Evolutionary conservation across 441 rosid genomes (phyloP).

Genomic region (Rhodomyrtus psidioides): DNA sequence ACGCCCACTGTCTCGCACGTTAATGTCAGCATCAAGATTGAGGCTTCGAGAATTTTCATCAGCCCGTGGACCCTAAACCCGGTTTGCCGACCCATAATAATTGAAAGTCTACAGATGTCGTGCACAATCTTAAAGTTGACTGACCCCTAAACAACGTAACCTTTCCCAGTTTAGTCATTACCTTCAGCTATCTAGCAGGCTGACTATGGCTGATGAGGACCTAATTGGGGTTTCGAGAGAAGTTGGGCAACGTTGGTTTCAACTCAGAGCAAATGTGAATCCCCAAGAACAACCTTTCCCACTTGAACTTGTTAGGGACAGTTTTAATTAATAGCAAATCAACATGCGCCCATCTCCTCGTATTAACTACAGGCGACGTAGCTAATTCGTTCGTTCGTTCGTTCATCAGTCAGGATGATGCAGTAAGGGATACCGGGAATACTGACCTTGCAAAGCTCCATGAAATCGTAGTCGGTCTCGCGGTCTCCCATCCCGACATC

Average conservation of each 20-base stretch:
- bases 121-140: not conserved
- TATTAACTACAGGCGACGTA: not conserved
- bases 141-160: not conserved
- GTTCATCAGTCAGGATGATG: not conserved
- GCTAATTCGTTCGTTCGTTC: not conserved
- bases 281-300: not conserved
- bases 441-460: constrained; percentile 88
- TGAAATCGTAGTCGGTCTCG: constrained; percentile 83
- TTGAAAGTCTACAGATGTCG: not conserved
- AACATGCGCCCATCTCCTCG: not conserved
- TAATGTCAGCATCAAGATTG: not conserved
- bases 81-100: not conserved
- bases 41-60: not conserved
- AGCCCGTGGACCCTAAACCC: not conserved
- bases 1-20: not conserved
- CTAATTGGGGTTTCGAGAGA: not conserved
- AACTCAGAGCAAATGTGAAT: not conserved
- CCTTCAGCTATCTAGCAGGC: not conserved
- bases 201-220: not conserved
- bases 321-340: not conserved
- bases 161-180: not conserved
- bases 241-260: not conserved
- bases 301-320: not conserved
- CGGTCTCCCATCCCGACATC: constrained; percentile 94
- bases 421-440: not conserved